phyloP scores from a whole-genome alignment of 768 basidiomycete species.

The Termitomyces sp. region DNA sequence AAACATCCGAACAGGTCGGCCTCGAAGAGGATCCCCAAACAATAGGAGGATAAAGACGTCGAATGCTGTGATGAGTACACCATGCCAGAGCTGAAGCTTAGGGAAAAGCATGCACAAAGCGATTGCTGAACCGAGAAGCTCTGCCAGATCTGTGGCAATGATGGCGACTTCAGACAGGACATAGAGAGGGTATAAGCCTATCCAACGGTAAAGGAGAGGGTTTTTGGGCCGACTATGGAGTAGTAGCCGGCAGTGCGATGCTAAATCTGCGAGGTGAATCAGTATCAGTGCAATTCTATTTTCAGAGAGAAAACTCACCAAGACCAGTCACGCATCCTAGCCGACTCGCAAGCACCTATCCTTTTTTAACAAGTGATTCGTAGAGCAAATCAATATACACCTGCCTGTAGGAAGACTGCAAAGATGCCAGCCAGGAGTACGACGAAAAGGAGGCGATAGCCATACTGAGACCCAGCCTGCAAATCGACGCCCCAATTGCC shows the following conservation, averaged over 20 bases:
- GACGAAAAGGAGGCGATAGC: constrained; percentile 82
- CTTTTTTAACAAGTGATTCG: constrained; percentile 1
- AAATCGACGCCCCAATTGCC: constrained; percentile 92
- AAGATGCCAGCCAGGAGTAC: constrained; percentile 79
- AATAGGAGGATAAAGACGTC: constrained; percentile 71
- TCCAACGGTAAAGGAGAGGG: constrained; percentile 50
- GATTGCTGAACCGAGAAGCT: constrained; percentile 78
- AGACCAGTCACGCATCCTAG: constrained; percentile 81
- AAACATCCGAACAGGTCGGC: constrained; percentile 49
- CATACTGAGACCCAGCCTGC: constrained; percentile 79
- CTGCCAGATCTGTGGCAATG: constrained; percentile 74
- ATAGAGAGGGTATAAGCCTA: constrained; percentile 31
- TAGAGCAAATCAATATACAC: constrained; percentile 5
- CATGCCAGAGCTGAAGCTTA: constrained; percentile 59
- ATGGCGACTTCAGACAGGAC: constrained; percentile 63
- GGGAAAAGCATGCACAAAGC: constrained; percentile 75
- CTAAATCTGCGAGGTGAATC: constrained; percentile 31
- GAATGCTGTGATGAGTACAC: constrained; percentile 59
- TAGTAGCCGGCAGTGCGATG: constrained; percentile 55
- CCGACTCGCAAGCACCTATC: constrained; percentile 67
- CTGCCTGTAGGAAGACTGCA: constrained; percentile 77
- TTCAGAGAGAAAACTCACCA: constrained; percentile 34
- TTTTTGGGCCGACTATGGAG: constrained; percentile 61
- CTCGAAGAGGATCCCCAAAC: constrained; percentile 63
- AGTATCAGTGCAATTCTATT: not conserved